Percentiles rank a stretch among this genome's conserved stretches.
phyloP scores from a whole-genome alignment of 2,329 filamentous ascomycete species.

The Xylariaceae sp. region DNA sequence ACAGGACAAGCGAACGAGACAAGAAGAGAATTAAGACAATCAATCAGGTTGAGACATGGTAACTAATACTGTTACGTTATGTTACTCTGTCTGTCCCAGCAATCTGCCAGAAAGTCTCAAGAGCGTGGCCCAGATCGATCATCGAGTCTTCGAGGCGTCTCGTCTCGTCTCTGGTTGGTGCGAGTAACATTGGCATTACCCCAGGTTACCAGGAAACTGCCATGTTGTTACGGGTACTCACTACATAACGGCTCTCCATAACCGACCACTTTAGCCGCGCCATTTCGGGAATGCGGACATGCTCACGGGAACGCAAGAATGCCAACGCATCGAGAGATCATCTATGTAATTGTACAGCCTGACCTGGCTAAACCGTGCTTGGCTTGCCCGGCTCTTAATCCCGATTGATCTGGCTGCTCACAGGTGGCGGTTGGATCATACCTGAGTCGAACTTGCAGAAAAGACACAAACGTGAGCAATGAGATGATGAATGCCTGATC shows the following conservation, averaged over 20 bases:
- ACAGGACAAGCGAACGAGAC: not conserved
- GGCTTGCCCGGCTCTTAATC: not conserved
- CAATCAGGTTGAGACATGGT: not conserved
- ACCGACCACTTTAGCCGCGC: slow-evolving; percentile 16
- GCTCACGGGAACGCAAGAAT: slow-evolving; percentile 20
- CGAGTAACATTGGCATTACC: too few relatives aligned
- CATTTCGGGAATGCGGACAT: slow-evolving; percentile 9
- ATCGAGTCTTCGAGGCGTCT: too few relatives aligned
- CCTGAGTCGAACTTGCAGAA: slow-evolving; percentile 1
- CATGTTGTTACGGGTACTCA: not conserved
- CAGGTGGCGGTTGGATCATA: slow-evolving; percentile 9
- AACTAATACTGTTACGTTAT: not conserved
- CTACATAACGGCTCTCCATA: slow-evolving; percentile 5
- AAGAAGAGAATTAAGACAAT: not conserved
- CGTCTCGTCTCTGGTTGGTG: too few relatives aligned
- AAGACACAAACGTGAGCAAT: slow-evolving; percentile 11
- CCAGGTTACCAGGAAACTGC: not conserved
- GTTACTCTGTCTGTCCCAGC: not conserved
- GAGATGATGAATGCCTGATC: slow-evolving; percentile 11
- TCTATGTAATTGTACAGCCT: slow-evolving; percentile 12
- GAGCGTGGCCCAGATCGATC: not conserved
- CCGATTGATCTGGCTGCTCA: slow-evolving; percentile 1
- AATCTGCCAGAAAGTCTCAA: not conserved
- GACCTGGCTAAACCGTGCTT: slow-evolving; percentile 14
- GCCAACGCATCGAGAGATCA: slow-evolving; percentile 21